These are phyloP conservation scores for Patellifolia procumbens DNA, from an alignment of 179 eudicot species.

Conservation along the genomic window DNA sequence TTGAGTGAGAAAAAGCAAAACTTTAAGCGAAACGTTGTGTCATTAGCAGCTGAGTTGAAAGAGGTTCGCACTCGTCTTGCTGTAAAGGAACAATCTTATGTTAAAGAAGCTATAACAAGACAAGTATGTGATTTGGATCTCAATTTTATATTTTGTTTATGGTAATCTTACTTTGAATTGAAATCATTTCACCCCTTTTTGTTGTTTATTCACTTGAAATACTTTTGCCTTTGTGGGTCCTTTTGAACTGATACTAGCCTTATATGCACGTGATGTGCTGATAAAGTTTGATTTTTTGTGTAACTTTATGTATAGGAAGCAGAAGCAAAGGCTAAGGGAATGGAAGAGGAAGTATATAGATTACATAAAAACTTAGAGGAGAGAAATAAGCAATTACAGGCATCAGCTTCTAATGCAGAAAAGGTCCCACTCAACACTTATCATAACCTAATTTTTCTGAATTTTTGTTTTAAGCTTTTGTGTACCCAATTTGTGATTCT, in stretches of 20 bases:
- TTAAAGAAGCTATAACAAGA: slow-evolving; percentile 69
- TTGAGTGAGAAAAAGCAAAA: slow-evolving; percentile 83
- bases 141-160: neutral
- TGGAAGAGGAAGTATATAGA: slow-evolving; percentile 67
- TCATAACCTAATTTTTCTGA: neutral
- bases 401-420: slow-evolving; percentile 62
- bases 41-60: slow-evolving; percentile 83
- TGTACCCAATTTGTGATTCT: slow-evolving; percentile 6
- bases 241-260: slow-evolving; percentile 14
- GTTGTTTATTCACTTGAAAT: slow-evolving; percentile 20
- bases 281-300: slow-evolving; percentile 6
- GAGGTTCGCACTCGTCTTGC: slow-evolving; percentile 74
- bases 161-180: slow-evolving; percentile 10
- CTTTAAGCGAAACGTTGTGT: slow-evolving; percentile 77
- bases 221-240: slow-evolving; percentile 35
- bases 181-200: slow-evolving; percentile 32
- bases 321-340: slow-evolving; percentile 67
- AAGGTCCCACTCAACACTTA: slow-evolving; percentile 54
- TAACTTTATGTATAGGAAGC: slow-evolving; percentile 55
- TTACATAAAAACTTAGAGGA: slow-evolving; percentile 79
- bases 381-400: slow-evolving; percentile 62
- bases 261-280: neutral
- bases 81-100: slow-evolving; percentile 57
- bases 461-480: slow-evolving; percentile 24
- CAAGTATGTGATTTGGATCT: slow-evolving; percentile 50